Evolutionary conservation across 208 protist species (phyloP), one percentile per base, ranked within the genome.

Genomic region (Leishmania braziliensis): DNA sequence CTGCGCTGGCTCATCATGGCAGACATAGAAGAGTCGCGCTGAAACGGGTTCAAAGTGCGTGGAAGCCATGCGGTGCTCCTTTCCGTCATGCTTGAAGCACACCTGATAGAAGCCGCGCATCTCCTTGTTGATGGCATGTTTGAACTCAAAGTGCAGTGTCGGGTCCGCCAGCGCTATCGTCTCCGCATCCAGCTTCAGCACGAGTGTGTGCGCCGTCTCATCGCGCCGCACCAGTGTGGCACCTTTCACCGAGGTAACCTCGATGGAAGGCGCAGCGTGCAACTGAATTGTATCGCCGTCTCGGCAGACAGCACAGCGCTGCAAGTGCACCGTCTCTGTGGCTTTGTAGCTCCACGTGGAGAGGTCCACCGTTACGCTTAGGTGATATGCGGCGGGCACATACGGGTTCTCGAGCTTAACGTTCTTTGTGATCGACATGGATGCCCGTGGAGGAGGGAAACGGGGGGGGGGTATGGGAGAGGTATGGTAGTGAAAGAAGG

Each of bases 11-110:
- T 99, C 98, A 79, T 99, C 99, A 79, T 97, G 98, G 82, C 98
- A 99, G 53, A 99, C 98, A 84, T 99, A 99, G 70, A 98, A 97
- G 74, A 93, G 87, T 16, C 99, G 88, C 18, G 97, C 97, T n/a
- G 99, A 94, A 43, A 92, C 97, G 10, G 98, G 90, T 87, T 99
- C 98, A 80, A 99, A 99, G 91, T 99, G 98, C 56, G 98, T 99
- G 14, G 93, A 93, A n/a, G 92, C 96, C 89, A 99, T 96, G 78
- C 95, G 95, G 72, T 93, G 89, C 83, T 93, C 87, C 77, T 89
- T 90, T 16, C 94, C 95, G 29, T 90, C 88, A 83, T 89, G 86
- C 69, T 88, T 84, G 79, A 91, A 95, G 65, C 70, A 76, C 70
- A 94, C 95, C 48, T 95, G 92, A 77, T 99, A 99, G 80, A 99